Conservation (phyloP, 257 asterid species). For the Cinchona pubescens region DNA sequence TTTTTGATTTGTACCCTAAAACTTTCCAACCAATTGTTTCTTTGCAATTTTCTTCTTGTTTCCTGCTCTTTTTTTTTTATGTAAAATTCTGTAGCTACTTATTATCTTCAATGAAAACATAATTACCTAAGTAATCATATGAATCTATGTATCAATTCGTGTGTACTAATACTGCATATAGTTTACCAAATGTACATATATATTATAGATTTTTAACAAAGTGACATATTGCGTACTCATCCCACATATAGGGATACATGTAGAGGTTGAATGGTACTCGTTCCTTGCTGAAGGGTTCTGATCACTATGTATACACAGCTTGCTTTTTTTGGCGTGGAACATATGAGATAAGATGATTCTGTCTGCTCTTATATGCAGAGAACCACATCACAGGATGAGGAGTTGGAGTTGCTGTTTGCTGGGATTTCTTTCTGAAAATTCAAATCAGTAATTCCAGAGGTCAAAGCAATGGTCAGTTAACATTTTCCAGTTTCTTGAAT, state of each 20-base stretch:
- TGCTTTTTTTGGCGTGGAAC: background rate
- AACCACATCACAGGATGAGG: conserved; percentile 68
- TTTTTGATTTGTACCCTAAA: too few species aligned
- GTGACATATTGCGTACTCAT: too few species aligned
- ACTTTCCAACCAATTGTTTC: background rate
- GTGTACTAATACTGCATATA: too few species aligned
- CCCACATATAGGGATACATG: too few species aligned
- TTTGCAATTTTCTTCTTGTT: background rate
- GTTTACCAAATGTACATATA: too few species aligned
- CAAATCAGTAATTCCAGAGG: background rate
- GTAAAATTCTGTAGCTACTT: too few species aligned
- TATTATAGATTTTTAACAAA: too few species aligned
- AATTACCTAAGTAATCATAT: too few species aligned
- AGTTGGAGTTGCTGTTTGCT: conserved; percentile 73
- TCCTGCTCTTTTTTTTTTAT: background rate
- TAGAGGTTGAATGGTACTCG: background rate
- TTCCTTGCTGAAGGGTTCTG: background rate
- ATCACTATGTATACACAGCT: background rate
- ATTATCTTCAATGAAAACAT: background rate
- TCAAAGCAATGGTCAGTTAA: background rate
- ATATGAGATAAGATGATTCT: background rate
- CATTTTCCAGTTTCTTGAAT: background rate
- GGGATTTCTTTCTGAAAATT: conserved; percentile 67
- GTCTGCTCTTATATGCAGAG: conserved; percentile 44
- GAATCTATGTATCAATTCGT: too few species aligned